Evolutionary conservation across 2,329 filamentous ascomycete species (phyloP), one percentile per base, ranked within the genome.

Genomic region (Talaromyces atroroseus): DNA sequence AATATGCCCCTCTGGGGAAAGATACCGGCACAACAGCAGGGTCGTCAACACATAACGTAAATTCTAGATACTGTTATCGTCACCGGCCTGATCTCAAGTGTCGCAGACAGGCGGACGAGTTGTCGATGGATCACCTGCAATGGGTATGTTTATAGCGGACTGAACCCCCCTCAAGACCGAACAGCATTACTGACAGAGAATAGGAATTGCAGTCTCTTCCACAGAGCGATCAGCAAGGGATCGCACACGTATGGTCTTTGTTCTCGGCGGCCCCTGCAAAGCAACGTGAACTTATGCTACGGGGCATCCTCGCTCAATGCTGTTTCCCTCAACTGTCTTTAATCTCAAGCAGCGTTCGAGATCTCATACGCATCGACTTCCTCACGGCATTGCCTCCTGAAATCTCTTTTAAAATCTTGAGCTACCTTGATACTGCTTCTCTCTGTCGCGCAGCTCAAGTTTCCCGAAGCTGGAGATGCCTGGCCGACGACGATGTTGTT

Each of bases 331-430:
- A 99, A 68, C 83, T 99, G 6, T 97, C 94, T 32, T 92, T 89
- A 63, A 87, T 99, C 57, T 94, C 92, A 1, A 86, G 90, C 59
- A 89, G 91, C 62, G 89, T 99, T 47, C 88, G 90, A 61, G 92
- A 97, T 62, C 87, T 97, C 60, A 92, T 99, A 67, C 94, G 95
- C 72, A 97, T 99, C 75, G 94, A 99, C 75, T 99, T 97, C 69
- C 78, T 99, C 50, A 84, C 88, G 34, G 91, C 92, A 6, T 80
- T 99, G 0, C 94, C 94, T 5, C 82, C 87, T 42, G 94, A 99
- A 74, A 82, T 99, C 32, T 90, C 91, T 18, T 94, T 95, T 76
- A 95, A 95, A 72, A 92, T 99, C 38, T 80, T 99, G 2, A 92
- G 88, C 65, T 94, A 89, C 65, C 86, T 99, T 58, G 94, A 99